These are phyloP conservation scores for Jasminum sambac DNA, from an alignment of 257 asterid genomes.

Conservation along the genomic window DNA sequence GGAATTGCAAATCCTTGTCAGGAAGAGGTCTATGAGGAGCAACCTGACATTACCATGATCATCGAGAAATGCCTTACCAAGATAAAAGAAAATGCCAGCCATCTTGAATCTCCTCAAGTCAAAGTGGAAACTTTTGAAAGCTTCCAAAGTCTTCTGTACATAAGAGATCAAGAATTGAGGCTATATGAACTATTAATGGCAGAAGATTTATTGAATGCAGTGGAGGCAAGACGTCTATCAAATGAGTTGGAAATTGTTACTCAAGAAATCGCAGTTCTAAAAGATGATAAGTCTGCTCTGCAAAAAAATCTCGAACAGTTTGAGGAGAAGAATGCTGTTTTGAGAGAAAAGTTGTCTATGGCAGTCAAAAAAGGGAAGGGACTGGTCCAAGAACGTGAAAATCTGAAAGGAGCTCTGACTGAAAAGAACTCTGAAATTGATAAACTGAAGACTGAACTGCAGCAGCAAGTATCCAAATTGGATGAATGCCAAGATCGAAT, in stretches of 20 bases:
- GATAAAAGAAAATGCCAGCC: constrained; percentile 53
- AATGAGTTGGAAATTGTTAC: constrained; percentile 46
- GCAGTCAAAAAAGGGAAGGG: constrained; percentile 98
- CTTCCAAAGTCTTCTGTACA: constrained; percentile 62
- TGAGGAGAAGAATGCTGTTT: constrained; percentile 73
- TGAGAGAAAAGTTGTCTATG: constrained; percentile 86
- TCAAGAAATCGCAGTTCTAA: constrained; percentile 46
- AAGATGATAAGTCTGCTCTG: constrained; percentile 56
- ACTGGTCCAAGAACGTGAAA: constrained; percentile 90
- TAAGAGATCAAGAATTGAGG: constrained; percentile 60
- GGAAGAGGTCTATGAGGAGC: constrained; percentile 37
- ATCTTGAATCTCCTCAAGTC: constrained; percentile 42
- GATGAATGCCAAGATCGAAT: constrained; percentile 59
- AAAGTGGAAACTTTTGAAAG: constrained; percentile 46
- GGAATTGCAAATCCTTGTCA: constrained; percentile 45
- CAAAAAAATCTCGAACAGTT: constrained; percentile 61
- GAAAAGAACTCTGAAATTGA: constrained; percentile 72
- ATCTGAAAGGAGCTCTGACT: constrained; percentile 58
- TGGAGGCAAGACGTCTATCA: constrained; percentile 46
- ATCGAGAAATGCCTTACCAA: constrained; percentile 57
- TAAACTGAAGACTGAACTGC: constrained; percentile 62
- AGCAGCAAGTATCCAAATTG: constrained; percentile 41
- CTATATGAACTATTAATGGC: constrained; percentile 54
- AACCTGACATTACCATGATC: constrained; percentile 41
- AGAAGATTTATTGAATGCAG: constrained; percentile 54